phyloP scores from a whole-genome alignment of 768 basidiomycete genomes.

The Zangia roseola region DNA sequence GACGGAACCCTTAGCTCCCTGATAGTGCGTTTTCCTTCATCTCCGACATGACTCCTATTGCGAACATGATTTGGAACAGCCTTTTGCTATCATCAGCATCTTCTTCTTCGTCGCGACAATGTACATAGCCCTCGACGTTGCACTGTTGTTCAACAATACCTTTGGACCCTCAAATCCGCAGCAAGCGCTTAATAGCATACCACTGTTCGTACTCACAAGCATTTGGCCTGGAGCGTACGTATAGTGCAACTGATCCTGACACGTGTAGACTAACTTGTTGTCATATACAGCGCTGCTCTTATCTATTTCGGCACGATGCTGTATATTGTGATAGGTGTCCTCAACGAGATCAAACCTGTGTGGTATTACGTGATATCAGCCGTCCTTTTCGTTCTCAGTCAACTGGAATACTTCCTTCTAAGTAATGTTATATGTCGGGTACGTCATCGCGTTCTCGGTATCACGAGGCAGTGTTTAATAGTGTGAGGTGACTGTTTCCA shows the following conservation, averaged over 20 bases:
- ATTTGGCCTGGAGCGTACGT: slow-evolving; percentile 79
- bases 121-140: slow-evolving; percentile 86
- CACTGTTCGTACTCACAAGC: slow-evolving; percentile 78
- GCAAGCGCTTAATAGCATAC: slow-evolving; percentile 55
- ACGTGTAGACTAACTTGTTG: background rate
- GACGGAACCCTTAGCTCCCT: slow-evolving; percentile 78
- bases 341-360: slow-evolving; percentile 80
- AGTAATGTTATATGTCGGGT: slow-evolving; percentile 72
- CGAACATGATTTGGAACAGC: slow-evolving; percentile 40
- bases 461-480: slow-evolving; percentile 9
- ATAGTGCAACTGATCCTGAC: background rate
- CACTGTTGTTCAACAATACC: slow-evolving; percentile 57
- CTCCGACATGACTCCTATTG: background rate
- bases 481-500: slow-evolving; percentile 24
- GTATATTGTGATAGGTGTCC: slow-evolving; percentile 71
- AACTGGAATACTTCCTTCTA: slow-evolving; percentile 83
- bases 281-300: slow-evolving; percentile 51
- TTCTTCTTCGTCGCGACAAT: slow-evolving; percentile 69
- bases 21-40: slow-evolving; percentile 45
- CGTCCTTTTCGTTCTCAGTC: slow-evolving; percentile 74
- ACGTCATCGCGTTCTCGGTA: slow-evolving; percentile 24
- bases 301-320: slow-evolving; percentile 75
- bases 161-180: slow-evolving; percentile 63
- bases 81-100: slow-evolving; percentile 54
- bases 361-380: slow-evolving; percentile 73